Percentiles rank a stretch among this genome's conserved stretches.
phyloP scores from a whole-genome alignment of 1,284 basidiomycete species.

The Cryptococcus floricola region DNA sequence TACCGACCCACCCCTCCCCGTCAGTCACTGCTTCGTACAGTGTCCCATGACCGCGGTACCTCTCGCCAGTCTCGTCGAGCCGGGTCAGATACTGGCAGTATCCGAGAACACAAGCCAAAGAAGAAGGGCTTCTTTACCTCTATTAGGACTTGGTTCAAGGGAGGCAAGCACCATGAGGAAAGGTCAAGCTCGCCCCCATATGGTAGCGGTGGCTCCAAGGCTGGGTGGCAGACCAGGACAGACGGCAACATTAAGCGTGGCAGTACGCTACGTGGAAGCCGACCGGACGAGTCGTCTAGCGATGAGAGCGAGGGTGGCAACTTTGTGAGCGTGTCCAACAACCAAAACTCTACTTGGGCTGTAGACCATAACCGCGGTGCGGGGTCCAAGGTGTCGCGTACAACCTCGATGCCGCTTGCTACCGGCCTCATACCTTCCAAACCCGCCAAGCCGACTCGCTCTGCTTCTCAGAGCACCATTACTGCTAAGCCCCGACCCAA shows the following conservation, averaged over 20 bases:
- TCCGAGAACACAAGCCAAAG: constrained; percentile 27
- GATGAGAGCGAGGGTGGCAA: constrained; percentile 40
- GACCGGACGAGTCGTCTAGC: constrained; percentile 32
- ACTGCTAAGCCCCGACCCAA: constrained; percentile 8
- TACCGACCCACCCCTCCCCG: constrained; percentile 28
- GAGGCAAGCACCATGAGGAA: constrained; percentile 18
- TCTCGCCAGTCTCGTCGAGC: constrained; percentile 7
- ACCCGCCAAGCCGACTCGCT: constrained; percentile 24
- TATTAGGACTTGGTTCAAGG: constrained; percentile 44
- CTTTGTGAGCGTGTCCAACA: constrained; percentile 43
- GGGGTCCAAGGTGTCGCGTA: constrained; percentile 20
- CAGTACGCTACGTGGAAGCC: constrained; percentile 19
- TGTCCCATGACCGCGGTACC: constrained; percentile 29
- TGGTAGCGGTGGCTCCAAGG: constrained; percentile 19
- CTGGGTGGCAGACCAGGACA: constrained; percentile 44
- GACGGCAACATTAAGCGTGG: constrained; percentile 42
- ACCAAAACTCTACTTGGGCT: constrained; percentile 36
- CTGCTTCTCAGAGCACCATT: constrained; percentile 35
- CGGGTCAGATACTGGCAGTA: constrained; percentile 35
- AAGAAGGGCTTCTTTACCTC: constrained; percentile 47
- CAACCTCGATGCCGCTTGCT: constrained; percentile 29
- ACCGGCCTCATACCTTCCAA: constrained; percentile 37
- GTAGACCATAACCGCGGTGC: constrained; percentile 21
- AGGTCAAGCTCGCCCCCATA: constrained; percentile 37
- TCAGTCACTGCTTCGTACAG: constrained; percentile 33